Percentiles rank a stretch among this genome's conserved stretches.
Conservation (phyloP, 306 rosid species). For the Herpetospermum pedunculosum region DNA sequence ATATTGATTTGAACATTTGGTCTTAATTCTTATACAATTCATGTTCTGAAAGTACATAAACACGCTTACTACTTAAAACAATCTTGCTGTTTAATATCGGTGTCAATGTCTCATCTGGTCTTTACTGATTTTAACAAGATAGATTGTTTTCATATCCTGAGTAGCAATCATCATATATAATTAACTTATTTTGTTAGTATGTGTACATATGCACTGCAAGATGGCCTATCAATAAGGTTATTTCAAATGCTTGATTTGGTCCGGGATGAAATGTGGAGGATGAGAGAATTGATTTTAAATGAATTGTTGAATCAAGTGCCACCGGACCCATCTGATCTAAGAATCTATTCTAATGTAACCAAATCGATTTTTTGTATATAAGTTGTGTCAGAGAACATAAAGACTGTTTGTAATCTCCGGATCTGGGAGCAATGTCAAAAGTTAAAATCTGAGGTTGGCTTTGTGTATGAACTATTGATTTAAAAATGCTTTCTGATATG, state of each 20-base stretch:
- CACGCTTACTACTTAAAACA: not conserved
- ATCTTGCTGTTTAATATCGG: not conserved
- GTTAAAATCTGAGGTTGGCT: not conserved
- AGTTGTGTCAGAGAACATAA: not conserved
- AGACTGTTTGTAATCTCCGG: not conserved
- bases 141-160: not conserved
- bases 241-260: not conserved
- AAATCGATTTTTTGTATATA: not conserved
- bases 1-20: not conserved
- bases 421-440: not conserved
- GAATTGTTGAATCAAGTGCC: not conserved
- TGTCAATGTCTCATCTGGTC: not conserved
- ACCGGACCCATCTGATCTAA: not conserved
- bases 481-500: not conserved
- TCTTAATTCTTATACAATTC: not conserved
- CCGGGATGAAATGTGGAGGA: not conserved
- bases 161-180: not conserved
- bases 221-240: not conserved
- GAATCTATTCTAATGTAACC: not conserved
- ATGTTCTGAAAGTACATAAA: not conserved
- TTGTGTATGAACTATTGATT: not conserved
- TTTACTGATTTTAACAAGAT: not conserved
- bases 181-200: not conserved
- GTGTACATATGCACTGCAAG: not conserved
- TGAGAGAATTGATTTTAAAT: not conserved